Evolutionary conservation across 768 basidiomycete genomes (phyloP).

Genomic region (Trametes villosa): DNA sequence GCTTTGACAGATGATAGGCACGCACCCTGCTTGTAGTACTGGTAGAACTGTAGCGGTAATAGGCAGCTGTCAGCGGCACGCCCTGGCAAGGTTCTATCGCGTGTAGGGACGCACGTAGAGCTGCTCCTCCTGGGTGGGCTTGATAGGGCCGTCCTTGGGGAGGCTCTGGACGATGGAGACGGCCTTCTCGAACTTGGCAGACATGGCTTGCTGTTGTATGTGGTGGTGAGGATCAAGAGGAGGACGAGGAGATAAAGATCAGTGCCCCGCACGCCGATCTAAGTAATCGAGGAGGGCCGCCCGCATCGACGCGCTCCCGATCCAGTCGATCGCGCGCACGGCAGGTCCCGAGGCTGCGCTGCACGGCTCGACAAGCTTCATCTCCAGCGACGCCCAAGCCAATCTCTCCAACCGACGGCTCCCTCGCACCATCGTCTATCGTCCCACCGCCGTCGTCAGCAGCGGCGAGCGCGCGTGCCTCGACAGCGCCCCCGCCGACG

Average conservation of each 20-base stretch:
- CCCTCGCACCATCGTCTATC: conserved; percentile 3
- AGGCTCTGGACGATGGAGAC: conserved; percentile 66
- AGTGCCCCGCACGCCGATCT: conserved; percentile 12
- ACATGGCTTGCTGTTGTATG: conserved; percentile 49
- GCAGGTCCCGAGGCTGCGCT: conserved; percentile 8
- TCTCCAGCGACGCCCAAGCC: conserved; percentile 15
- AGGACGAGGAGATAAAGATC: conserved; percentile 14
- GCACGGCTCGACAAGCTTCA: conserved; percentile 6
- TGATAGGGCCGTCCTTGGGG: conserved; percentile 80
- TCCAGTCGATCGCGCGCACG: conserved; percentile 21
- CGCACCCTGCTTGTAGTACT: conserved; percentile 89
- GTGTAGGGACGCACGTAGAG: conserved; percentile 63
- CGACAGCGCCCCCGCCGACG: conserved; percentile 38
- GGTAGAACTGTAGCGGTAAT: conserved; percentile 75
- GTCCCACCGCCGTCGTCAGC: background rate
- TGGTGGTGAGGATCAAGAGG: background rate
- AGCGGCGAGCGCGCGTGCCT: conserved; percentile 13
- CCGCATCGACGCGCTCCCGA: conserved; percentile 20
- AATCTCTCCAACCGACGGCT: conserved; percentile 12
- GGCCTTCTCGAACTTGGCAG: conserved; percentile 78
- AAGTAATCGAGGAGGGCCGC: conserved; percentile 6
- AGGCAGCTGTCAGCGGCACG: conserved; percentile 6
- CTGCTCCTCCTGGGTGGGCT: conserved; percentile 74
- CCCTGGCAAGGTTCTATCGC: conserved; percentile 11
- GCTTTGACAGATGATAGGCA: conserved; percentile 10